Percentiles rank a stretch among this genome's conserved stretches.
Evolutionary conservation across 768 basidiomycete species (phyloP).

Genomic region (Boletellus emodensis): DNA sequence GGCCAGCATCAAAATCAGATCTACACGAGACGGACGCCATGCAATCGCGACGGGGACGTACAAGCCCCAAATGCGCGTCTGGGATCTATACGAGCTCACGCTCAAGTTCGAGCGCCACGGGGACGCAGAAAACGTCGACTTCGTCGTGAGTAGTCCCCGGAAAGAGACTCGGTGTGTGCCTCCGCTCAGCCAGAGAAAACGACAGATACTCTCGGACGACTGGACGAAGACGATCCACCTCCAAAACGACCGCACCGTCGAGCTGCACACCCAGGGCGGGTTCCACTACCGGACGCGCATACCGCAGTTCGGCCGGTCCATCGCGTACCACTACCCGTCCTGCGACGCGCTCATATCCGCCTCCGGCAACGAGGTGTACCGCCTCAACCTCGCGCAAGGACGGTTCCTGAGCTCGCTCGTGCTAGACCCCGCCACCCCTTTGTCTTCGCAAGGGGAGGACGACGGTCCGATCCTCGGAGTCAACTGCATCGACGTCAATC

Average conservation of each 20-base stretch:
- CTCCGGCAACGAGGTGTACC: conserved; percentile 83
- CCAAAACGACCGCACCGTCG: conserved; percentile 92
- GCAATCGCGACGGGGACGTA: conserved; percentile 94
- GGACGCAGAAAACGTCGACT: conserved; percentile 96
- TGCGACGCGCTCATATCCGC: conserved; percentile 87
- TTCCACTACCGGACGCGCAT: conserved; percentile 91
- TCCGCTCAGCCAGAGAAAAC: background rate
- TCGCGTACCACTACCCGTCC: conserved; percentile 92
- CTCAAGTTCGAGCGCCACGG: conserved; percentile 95
- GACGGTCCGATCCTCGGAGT: conserved; percentile 68
- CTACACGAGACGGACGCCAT: conserved; percentile 89
- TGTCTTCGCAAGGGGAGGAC: conserved; percentile 29
- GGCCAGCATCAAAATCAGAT: conserved; percentile 87
- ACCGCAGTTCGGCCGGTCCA: conserved; percentile 87
- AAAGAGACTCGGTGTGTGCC: background rate
- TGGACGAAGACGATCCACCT: conserved; percentile 99
- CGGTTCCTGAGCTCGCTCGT: conserved; percentile 82
- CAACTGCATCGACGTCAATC: conserved; percentile 89
- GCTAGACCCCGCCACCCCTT: conserved; percentile 27
- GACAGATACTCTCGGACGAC: conserved; percentile 89
- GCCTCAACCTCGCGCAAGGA: conserved; percentile 94
- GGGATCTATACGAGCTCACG: conserved; percentile 89
- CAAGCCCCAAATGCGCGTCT: conserved; percentile 95
- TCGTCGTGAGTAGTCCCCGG: conserved; percentile 77
- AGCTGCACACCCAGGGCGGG: conserved; percentile 91